Evolutionary conservation across 2,329 filamentous ascomycete genomes (phyloP), one percentile per base, ranked within the genome.

Genomic region (Apiospora arundinis): DNA sequence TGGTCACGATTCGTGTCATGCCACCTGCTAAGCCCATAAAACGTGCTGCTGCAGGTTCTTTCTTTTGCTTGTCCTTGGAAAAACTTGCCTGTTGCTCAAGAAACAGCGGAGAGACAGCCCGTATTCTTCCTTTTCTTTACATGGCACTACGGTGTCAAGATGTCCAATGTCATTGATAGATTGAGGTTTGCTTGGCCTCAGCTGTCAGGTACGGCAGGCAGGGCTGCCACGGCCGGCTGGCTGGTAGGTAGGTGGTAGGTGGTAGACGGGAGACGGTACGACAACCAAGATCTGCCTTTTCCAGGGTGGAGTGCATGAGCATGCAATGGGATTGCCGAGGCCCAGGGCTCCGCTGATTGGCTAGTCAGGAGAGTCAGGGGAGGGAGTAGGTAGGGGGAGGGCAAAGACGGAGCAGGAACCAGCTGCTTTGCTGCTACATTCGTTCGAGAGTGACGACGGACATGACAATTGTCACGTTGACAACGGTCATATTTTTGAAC

Each of bases 221-320:
- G 32, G 32, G 32, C 32, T 32, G 32, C 3, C 32, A 32, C 32
- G 32, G 42, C 42, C 16, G 42, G 42, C 16, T 16, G 12, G 14
- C 16, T 16, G 11, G 42, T 16, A 45, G 42, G 42, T 14, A 2
- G 42, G 11, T 21, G 11, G 49, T 21, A 63, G 23, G 12, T 12
- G n/a, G 46, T n/a, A 49, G 25, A 32, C 56, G 32, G 56, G 18
- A 63, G 56, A 63, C 32, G 56, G 56, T 37, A 21, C 32, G 37
- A 63, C 32, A 63, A 63, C 56, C 56, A 63, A 63, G 56, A 63
- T 63, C 56, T 40, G 32, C 56, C 56, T n/a, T n/a, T 40, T 40
- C 16, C 28, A 63, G 56, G 56, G 56, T 63, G 56, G 56, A 63
- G 56, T 63, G 56, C 56, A 63, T 63, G 56, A 63, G 56, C 32